Evolutionary conservation across 2,329 filamentous ascomycete species (phyloP).

Genomic region (Penicillium concentricum): DNA sequence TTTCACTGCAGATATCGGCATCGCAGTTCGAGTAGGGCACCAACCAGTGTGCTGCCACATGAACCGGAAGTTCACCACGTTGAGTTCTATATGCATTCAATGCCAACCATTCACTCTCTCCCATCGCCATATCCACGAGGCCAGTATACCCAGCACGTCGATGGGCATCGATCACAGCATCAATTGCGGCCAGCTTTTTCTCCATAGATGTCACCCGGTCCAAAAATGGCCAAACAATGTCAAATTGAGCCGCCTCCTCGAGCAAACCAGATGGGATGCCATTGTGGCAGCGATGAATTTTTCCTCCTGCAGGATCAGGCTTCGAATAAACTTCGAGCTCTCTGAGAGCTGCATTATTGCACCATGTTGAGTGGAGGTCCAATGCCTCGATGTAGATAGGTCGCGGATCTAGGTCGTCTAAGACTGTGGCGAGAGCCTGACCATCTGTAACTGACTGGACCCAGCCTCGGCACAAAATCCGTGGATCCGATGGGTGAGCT

Average conservation of each 20-base stretch:
- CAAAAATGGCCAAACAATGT: conserved; percentile 50
- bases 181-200: conserved; percentile 44
- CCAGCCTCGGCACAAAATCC: conserved; percentile 51
- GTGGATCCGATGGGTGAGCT: conserved; percentile 37
- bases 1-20: conserved; percentile 42
- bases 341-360: conserved; percentile 47
- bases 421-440: conserved; percentile 42
- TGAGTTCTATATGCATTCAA: conserved; percentile 37
- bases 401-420: conserved; percentile 49
- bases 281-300: conserved; percentile 43
- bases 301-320: conserved; percentile 46
- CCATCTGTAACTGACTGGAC: conserved; percentile 49
- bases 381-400: conserved; percentile 52
- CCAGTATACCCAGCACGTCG: conserved; percentile 49
- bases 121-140: conserved; percentile 53
- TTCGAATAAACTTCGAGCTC: conserved; percentile 45
- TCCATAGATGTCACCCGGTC: conserved; percentile 41
- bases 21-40: conserved; percentile 43
- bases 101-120: conserved; percentile 49
- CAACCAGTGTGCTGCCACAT: conserved; percentile 50
- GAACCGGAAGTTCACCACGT: conserved; percentile 35
- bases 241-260: conserved; percentile 46
- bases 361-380: conserved; percentile 53
- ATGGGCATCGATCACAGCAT: conserved; percentile 45
- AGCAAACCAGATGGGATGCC: conserved; percentile 47